Conservation (phyloP, 2,329 filamentous ascomycete species). For the Colletotrichum sp. region DNA sequence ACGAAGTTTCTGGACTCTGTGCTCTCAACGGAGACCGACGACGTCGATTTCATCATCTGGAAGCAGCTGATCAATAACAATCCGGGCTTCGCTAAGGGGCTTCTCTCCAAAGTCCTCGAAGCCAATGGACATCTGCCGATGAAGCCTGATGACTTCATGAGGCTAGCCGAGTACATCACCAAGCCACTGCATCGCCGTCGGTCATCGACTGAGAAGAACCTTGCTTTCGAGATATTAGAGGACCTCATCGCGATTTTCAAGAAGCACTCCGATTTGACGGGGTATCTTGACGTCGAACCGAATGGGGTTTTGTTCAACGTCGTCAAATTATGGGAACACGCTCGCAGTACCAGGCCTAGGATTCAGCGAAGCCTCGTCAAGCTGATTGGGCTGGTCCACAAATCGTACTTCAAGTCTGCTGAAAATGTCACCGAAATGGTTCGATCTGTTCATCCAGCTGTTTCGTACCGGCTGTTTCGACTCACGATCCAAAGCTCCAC, state of each 20-base stretch:
- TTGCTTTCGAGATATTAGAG: not conserved
- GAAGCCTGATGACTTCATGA: not conserved
- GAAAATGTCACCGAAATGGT: not conserved
- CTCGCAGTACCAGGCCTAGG: not conserved
- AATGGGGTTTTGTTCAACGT: not conserved
- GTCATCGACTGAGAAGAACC: not conserved
- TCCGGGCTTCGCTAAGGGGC: not conserved
- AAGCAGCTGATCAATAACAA: not conserved
- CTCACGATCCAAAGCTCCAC: slow-evolving; percentile 23
- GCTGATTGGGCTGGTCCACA: not conserved
- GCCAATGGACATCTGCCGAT: not conserved
- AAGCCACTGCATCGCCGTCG: not conserved
- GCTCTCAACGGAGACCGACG: not conserved
- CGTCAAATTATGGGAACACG: not conserved
- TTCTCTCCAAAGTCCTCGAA: not conserved
- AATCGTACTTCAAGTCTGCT: not conserved
- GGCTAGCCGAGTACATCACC: not conserved
- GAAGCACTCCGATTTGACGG: not conserved
- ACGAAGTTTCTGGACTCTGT: not conserved
- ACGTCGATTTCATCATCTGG: not conserved
- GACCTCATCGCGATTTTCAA: not conserved
- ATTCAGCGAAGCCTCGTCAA: not conserved
- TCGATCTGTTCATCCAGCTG: not conserved
- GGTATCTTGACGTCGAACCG: not conserved
- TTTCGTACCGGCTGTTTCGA: slow-evolving; percentile 25